A percentile compares a stretch with the other conserved stretches of the same genome.
These are phyloP conservation scores for Neurospora sp. DNA, from an alignment of 2,329 filamentous ascomycete genomes.

Conservation along the genomic window DNA sequence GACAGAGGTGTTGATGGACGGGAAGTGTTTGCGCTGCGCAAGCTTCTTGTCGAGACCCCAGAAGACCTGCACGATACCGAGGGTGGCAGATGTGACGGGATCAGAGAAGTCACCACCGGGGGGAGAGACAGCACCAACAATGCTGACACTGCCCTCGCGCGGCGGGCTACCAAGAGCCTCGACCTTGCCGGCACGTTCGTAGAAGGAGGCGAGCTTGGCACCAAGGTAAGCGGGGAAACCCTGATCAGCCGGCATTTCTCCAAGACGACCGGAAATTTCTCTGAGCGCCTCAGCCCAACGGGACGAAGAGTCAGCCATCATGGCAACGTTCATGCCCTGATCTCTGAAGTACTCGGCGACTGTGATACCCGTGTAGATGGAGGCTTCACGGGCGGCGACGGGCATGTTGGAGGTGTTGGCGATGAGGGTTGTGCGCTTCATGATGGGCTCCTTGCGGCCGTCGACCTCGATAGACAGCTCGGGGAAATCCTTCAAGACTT, in stretches of 20 bases:
- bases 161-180: slow-evolving; percentile 80
- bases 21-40: slow-evolving; percentile 97
- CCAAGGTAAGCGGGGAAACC: slow-evolving; percentile 97
- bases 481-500: slow-evolving; percentile 99
- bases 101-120: slow-evolving; percentile 99
- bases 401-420: slow-evolving; percentile 99
- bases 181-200: slow-evolving; percentile 91
- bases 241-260: slow-evolving; percentile 99
- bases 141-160: slow-evolving; percentile 85
- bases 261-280: slow-evolving; percentile 96
- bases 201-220: slow-evolving; percentile 97
- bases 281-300: slow-evolving; percentile 97
- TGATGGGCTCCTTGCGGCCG: slow-evolving; percentile 94
- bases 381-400: slow-evolving; percentile 93
- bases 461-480: slow-evolving; percentile 93
- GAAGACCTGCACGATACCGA: slow-evolving; percentile 98
- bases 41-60: slow-evolving; percentile 99
- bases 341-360: slow-evolving; percentile 96
- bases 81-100: slow-evolving; percentile 85
- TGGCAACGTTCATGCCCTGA: slow-evolving; percentile 92
- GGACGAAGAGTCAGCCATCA: slow-evolving; percentile 99
- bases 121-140: slow-evolving; percentile 93
- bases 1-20: slow-evolving; percentile 87
- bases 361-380: slow-evolving; percentile 94
- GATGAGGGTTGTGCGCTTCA: slow-evolving; percentile 98